These are phyloP conservation scores for Xanthoconium stramineum DNA, from an alignment of 768 basidiomycete species.

Conservation along the genomic window DNA sequence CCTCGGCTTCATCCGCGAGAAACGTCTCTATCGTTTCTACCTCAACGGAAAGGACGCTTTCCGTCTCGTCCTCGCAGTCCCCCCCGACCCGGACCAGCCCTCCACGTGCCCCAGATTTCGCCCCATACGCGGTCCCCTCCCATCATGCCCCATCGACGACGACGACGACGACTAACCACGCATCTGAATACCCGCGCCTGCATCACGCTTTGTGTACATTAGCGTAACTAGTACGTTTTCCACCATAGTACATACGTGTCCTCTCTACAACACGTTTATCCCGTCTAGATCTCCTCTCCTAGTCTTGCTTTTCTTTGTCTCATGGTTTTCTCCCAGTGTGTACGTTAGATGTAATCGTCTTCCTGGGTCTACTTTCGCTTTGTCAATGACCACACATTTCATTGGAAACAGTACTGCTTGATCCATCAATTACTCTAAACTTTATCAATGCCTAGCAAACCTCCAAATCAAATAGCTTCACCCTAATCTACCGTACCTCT, in stretches of 20 bases:
- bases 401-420: neutral
- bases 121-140: conserved; percentile 16
- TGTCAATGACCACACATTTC: neutral
- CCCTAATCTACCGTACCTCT: too few species aligned
- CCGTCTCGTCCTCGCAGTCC: conserved; percentile 67
- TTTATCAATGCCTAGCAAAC: neutral
- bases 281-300: neutral
- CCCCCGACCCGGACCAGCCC: conserved; percentile 32
- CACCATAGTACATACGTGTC: conserved; percentile 10
- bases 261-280: neutral
- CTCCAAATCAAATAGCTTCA: neutral
- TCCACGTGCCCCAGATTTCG: conserved; percentile 7
- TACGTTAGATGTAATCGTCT: conserved; percentile 1
- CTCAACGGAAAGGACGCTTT: conserved; percentile 97
- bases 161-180: conserved; percentile 23
- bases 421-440: neutral
- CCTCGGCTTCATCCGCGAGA: conserved; percentile 94
- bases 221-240: neutral
- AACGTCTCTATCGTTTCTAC: conserved; percentile 92
- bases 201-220: conserved; percentile 9
- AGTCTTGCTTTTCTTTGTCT: neutral
- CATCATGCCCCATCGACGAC: conserved; percentile 22
- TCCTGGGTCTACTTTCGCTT: neutral
- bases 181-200: conserved; percentile 15
- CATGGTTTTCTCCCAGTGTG: neutral